Percentiles rank a stretch among this genome's conserved stretches.
Conservation (phyloP, 306 rosid species). For the Quercus aquifolioides region DNA sequence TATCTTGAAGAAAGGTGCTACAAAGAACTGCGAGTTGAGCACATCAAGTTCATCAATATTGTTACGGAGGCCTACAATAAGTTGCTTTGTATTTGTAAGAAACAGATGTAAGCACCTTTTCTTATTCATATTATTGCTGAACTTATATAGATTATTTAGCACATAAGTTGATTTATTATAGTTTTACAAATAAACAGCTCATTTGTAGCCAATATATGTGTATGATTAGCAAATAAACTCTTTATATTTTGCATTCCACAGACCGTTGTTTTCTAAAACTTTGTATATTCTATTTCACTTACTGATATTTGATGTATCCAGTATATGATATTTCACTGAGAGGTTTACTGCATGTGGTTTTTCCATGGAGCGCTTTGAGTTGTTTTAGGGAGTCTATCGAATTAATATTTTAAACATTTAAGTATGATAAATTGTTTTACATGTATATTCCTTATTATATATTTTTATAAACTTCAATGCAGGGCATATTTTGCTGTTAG, state of each 20-base stretch:
- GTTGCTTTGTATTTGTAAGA: constrained; percentile 79
- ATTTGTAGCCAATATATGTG: not conserved
- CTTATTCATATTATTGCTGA: not conserved
- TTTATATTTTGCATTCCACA: not conserved
- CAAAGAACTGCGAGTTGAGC: constrained; percentile 77
- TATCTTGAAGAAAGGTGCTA: constrained; percentile 93
- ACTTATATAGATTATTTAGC: not conserved
- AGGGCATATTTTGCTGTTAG: constrained; percentile 86
- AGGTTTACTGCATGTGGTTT: not conserved
- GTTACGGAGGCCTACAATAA: constrained; percentile 71
- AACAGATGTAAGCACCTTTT: constrained; percentile 78
- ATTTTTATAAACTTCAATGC: constrained; percentile 9
- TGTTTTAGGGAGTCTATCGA: not conserved
- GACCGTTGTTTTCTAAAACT: not conserved
- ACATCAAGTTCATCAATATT: constrained; percentile 59
- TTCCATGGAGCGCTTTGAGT: not conserved
- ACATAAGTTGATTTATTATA: not conserved
- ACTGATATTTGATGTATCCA: not conserved
- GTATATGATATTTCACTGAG: not conserved
- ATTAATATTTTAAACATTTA: not conserved
- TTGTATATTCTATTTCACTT: not conserved
- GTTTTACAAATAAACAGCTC: not conserved
- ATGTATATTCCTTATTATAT: not conserved
- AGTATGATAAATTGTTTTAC: not conserved
- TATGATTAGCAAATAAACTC: not conserved